These are phyloP conservation scores for Trichomonascus vanleenenianus DNA, from an alignment of 805 yeast genomes.

Conservation along the genomic window DNA sequence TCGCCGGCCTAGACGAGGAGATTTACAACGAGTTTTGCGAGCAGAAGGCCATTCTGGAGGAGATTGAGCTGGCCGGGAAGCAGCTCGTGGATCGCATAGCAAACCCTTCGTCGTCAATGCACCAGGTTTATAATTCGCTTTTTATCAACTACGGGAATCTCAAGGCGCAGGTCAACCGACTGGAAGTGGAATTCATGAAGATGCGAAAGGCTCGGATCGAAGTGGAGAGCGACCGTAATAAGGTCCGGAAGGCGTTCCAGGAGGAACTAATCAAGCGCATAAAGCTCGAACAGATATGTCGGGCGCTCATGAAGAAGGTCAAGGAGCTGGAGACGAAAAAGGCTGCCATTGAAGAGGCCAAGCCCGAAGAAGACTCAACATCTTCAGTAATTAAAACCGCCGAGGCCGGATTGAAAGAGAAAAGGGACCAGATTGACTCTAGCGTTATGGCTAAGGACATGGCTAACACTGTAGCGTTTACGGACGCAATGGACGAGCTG, in stretches of 20 bases:
- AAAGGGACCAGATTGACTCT: not conserved
- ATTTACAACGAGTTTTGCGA: constrained; percentile 20
- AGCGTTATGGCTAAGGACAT: not conserved
- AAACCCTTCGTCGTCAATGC: not conserved
- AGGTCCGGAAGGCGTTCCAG: not conserved
- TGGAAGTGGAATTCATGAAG: constrained; percentile 7
- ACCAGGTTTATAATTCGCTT: not conserved
- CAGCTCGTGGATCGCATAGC: not conserved
- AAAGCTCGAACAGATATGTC: constrained; percentile 1
- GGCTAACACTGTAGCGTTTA: not conserved
- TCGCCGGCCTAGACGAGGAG: constrained; percentile 25
- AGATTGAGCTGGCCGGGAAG: constrained; percentile 5
- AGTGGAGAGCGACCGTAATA: not conserved
- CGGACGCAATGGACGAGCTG: not conserved
- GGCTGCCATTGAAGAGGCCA: not conserved
- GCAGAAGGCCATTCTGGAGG: constrained; percentile 8
- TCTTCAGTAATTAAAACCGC: not conserved
- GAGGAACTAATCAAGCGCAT: not conserved
- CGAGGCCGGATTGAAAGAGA: not conserved
- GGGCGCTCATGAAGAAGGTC: constrained; percentile 1
- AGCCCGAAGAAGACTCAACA: not conserved
- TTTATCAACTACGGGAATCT: constrained; percentile 5
- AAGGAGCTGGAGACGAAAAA: not conserved
- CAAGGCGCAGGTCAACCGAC: constrained; percentile 6
- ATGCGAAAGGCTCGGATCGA: constrained; percentile 2